phyloP scores from a whole-genome alignment of 345 rosid species.

The Zanthoxylum bungeanum region DNA sequence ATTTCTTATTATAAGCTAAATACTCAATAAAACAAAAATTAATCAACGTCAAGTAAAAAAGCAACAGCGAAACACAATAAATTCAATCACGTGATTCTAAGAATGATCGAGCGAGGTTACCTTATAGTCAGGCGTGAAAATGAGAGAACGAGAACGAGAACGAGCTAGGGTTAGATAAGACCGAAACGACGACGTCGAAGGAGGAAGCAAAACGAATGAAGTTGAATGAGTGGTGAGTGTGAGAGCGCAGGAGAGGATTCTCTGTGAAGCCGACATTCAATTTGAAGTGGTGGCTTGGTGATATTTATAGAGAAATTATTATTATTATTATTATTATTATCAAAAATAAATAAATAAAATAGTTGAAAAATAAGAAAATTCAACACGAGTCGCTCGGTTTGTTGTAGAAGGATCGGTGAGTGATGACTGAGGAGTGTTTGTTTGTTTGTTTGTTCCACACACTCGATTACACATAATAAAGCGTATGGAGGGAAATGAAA shows the following conservation, averaged over 20 bases:
- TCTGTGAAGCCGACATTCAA: slow-evolving; percentile 43
- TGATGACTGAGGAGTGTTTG: too few species aligned
- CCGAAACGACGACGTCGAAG: slow-evolving; percentile 14
- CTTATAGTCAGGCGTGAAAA: slow-evolving; percentile 38
- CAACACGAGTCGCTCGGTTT: not conserved
- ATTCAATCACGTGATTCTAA: not conserved
- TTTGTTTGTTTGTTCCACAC: not conserved
- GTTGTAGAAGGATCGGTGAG: not conserved
- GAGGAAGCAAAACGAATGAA: slow-evolving; percentile 29
- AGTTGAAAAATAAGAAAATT: not conserved
- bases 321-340: too few species aligned
- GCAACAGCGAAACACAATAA: not conserved
- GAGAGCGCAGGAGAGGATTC: slow-evolving; percentile 22
- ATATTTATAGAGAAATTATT: not conserved
- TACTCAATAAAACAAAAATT: not conserved
- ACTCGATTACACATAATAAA: not conserved
- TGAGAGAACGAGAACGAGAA: slow-evolving; percentile 16
- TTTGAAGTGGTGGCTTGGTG: not conserved
- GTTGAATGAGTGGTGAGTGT: slow-evolving; percentile 9
- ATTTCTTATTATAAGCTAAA: not conserved
- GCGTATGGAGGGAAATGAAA: not conserved
- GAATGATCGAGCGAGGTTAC: slow-evolving; percentile 16
- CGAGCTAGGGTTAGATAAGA: slow-evolving; percentile 24
- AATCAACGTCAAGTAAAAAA: not conserved
- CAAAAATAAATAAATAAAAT: not conserved